phyloP scores from a whole-genome alignment of 2,329 filamentous ascomycete species.

The Claviceps lovelessii region DNA sequence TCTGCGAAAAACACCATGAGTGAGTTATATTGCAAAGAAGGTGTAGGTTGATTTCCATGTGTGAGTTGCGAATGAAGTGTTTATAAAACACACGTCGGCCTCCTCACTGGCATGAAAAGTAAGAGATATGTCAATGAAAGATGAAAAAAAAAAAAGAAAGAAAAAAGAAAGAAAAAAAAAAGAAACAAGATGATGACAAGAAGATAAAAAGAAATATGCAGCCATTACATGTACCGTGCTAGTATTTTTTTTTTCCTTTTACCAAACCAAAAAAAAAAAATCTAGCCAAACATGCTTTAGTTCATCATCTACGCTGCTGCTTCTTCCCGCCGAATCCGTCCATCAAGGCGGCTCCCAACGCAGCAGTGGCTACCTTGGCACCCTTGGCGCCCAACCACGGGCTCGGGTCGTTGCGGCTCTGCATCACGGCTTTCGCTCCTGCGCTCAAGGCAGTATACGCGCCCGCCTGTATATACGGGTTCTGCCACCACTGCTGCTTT shows the following conservation, averaged over 20 bases:
- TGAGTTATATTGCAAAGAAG: too few relatives aligned
- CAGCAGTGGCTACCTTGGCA: conserved; percentile 33
- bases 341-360: conserved; percentile 32
- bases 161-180: too few relatives aligned
- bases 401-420: conserved; percentile 29
- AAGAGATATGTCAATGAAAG: too few relatives aligned
- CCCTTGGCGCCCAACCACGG: conserved; percentile 35
- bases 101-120: too few relatives aligned
- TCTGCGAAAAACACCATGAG: too few relatives aligned
- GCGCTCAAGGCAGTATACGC: conserved; percentile 33
- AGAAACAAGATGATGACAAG: background rate
- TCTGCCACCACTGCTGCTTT: conserved; percentile 21
- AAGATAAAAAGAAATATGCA: background rate
- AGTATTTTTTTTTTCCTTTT: too few relatives aligned
- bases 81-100: too few relatives aligned
- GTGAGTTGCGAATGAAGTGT: too few relatives aligned
- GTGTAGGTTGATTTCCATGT: too few relatives aligned
- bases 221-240: background rate
- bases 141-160: too few relatives aligned
- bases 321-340: conserved; percentile 28
- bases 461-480: conserved; percentile 25
- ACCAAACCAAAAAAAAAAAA: background rate
- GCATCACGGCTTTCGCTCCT: conserved; percentile 33
- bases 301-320: background rate
- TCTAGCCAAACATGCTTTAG: background rate